A percentile compares a stretch with the other conserved stretches of the same genome.
These are phyloP conservation scores for Fraxinus pennsylvanica DNA, from an alignment of 257 asterid species.

Conservation along the genomic window DNA sequence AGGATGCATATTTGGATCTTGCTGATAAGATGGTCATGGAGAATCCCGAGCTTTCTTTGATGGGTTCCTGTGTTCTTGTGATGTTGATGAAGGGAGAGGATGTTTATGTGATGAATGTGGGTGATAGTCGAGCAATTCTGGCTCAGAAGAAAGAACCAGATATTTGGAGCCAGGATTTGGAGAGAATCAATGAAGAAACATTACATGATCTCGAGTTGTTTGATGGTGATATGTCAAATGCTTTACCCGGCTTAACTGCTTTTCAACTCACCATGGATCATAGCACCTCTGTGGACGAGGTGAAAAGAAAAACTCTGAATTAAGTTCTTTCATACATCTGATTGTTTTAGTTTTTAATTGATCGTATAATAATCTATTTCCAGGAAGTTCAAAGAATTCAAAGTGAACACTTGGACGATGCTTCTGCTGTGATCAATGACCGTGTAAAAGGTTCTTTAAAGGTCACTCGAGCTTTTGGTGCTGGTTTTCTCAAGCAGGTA, in stretches of 20 bases:
- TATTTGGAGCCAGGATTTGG: conserved; percentile 94
- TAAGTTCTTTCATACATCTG: neutral
- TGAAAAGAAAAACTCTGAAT: conserved; percentile 20
- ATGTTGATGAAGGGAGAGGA: conserved; percentile 97
- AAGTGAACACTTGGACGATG: conserved; percentile 81
- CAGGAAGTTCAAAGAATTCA: conserved; percentile 80
- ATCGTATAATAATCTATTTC: conserved; percentile 16
- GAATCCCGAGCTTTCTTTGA: conserved; percentile 93
- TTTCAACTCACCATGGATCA: conserved; percentile 86
- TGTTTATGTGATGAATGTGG: conserved; percentile 90
- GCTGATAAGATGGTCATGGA: conserved; percentile 79
- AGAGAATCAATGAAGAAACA: conserved; percentile 88
- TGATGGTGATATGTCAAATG: conserved; percentile 50
- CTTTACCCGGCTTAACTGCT: conserved; percentile 53
- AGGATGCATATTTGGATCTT: conserved; percentile 72
- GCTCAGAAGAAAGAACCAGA: conserved; percentile 78
- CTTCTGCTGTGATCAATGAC: conserved; percentile 64
- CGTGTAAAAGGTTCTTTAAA: conserved; percentile 95
- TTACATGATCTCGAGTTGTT: conserved; percentile 65
- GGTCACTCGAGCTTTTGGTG: conserved; percentile 99
- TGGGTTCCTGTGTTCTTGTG: conserved; percentile 97
- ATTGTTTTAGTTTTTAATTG: conserved; percentile 14
- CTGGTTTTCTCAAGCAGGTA: conserved; percentile 98
- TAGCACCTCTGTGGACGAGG: conserved; percentile 88
- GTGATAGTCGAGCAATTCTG: conserved; percentile 92